Evolutionary conservation across 2,329 filamentous ascomycete genomes (phyloP), one percentile per base, ranked within the genome.

Genomic region (Anthostomella pinea): DNA sequence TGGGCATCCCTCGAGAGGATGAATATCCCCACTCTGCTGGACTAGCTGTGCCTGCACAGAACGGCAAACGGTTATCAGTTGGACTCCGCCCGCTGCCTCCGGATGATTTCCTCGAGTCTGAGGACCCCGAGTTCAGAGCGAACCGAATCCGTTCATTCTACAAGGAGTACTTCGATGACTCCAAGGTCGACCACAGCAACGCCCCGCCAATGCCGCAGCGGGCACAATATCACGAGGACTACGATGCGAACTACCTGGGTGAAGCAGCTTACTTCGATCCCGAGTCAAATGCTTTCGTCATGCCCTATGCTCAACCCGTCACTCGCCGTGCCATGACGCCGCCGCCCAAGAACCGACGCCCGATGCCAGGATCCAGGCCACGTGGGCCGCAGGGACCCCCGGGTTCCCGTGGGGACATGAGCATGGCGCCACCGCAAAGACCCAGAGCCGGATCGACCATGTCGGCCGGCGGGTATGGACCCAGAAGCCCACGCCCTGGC

Each of bases 71-170:
- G 38, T 61, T 84, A n/a, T 85, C 81, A 1, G 76, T 84, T 29
- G 80, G 81, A 18, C 75, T 95, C 62, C 84, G 93, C 11, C 93
- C 93, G 15, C 73, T 98, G 45, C 93, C 93, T 5, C 87, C 89
- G 22, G 83, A 90, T 56, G 86, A 95, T 47, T 80, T 87, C 36
- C 75, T 72, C 19, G 79, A 83, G 27, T 79, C 83, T 3, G 93
- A 97, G 58, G 91, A 96, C 59, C 89, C 93, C 0, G 93, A 97
- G 63, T 83, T 91, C 56, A 81, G 93, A 54, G 93, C 93, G 47
- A 97, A 96, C 70, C 83, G 93, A 40, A 98, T 98, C 51, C 80
- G 93, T 61, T 98, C 93, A 4, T 98, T 98, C 70, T 98, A 98
- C 72, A 96, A 96, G 69, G 93, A 98, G 60, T 98, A 98, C 68